These are phyloP conservation scores for Tolypocladium inflatum DNA, from an alignment of 2,329 filamentous ascomycete genomes.

Conservation along the genomic window DNA sequence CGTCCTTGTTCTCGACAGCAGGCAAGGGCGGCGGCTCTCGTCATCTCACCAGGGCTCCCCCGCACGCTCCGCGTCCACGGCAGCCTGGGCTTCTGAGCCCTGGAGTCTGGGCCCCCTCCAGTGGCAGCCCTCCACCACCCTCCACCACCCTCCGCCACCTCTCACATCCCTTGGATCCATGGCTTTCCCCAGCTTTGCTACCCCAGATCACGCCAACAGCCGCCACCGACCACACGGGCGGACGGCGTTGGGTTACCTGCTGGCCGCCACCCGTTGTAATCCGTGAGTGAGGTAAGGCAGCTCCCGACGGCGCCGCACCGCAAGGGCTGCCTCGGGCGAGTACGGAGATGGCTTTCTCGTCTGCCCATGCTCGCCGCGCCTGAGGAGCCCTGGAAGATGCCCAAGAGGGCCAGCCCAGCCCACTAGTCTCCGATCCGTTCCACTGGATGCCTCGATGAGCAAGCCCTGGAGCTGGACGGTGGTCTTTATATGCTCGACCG, in stretches of 20 bases:
- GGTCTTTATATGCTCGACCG: neutral
- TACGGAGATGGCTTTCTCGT: neutral
- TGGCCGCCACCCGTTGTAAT: neutral
- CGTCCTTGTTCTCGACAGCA: too few relatives aligned
- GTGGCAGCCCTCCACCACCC: neutral
- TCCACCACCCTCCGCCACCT: neutral
- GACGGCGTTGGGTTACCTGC: neutral
- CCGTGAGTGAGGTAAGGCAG: neutral
- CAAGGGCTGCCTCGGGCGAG: neutral
- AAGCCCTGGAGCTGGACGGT: neutral
- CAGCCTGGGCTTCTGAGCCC: neutral
- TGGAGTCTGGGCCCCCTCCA: too few relatives aligned
- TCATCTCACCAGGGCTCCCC: neutral
- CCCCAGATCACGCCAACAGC: neutral
- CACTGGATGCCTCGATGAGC: neutral
- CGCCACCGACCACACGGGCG: neutral
- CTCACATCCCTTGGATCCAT: neutral
- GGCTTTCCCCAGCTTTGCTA: neutral
- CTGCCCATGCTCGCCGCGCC: neutral
- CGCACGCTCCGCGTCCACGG: neutral
- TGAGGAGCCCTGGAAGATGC: neutral
- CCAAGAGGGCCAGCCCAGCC: neutral
- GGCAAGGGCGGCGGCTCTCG: too few relatives aligned
- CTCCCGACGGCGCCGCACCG: neutral
- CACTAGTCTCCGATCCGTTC: conserved; percentile 1